Conservation (phyloP, 2,329 filamentous ascomycete genomes). For the Arachnomyces sp. region DNA sequence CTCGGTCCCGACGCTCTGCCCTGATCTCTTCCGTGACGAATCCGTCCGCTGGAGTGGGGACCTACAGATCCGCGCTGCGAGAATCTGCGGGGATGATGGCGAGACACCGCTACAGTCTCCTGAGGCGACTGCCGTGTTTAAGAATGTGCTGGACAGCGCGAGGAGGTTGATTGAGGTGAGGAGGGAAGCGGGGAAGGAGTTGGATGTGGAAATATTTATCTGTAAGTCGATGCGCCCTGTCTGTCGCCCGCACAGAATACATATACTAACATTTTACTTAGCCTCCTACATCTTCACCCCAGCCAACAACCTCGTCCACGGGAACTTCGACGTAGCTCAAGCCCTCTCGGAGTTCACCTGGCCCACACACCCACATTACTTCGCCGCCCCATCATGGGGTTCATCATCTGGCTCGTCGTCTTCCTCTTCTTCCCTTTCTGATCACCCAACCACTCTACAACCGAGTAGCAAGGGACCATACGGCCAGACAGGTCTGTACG, state of each 20-base stretch:
- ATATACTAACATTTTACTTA: background rate
- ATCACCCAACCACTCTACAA: background rate
- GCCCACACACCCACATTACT: slow-evolving; percentile 5
- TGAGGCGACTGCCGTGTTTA: slow-evolving; percentile 10
- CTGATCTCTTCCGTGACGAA: slow-evolving; percentile 9
- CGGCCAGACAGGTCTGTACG: slow-evolving; percentile 20
- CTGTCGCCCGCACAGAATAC: background rate
- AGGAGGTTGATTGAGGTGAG: slow-evolving; percentile 12
- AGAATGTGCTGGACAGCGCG: slow-evolving; percentile 13
- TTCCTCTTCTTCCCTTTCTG: no score
- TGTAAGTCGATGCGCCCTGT: slow-evolving; percentile 4
- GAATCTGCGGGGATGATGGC: slow-evolving; percentile 9
- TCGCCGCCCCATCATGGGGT: slow-evolving; percentile 2
- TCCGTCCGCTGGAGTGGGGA: slow-evolving; percentile 14
- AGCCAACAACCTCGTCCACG: slow-evolving; percentile 14
- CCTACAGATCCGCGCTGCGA: slow-evolving; percentile 14
- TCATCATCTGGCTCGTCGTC: background rate
- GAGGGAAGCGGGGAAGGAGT: slow-evolving; percentile 7
- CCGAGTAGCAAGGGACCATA: slow-evolving; percentile 19
- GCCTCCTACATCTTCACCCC: slow-evolving; percentile 3
- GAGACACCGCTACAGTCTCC: slow-evolving; percentile 1
- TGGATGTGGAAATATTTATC: slow-evolving; percentile 19
- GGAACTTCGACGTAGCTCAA: slow-evolving; percentile 16
- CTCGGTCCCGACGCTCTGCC: slow-evolving; percentile 13
- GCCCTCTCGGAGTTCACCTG: slow-evolving; percentile 15